These are phyloP conservation scores for Fusarium vanettenii DNA, from an alignment of 2,329 filamentous ascomycete species.

Conservation along the genomic window DNA sequence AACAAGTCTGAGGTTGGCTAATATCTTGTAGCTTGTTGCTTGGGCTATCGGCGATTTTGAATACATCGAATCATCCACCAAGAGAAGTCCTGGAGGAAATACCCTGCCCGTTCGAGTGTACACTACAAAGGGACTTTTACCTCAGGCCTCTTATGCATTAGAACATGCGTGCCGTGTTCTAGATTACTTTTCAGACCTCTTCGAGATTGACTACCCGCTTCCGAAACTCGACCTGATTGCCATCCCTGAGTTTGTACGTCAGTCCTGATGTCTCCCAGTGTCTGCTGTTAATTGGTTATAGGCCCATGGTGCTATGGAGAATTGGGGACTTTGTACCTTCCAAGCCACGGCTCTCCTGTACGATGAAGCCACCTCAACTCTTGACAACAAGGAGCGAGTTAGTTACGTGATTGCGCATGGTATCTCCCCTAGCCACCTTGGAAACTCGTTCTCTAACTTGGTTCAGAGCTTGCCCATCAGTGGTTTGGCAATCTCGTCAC, in stretches of 20 bases:
- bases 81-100: neutral
- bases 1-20: neutral
- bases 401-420: conserved; percentile 85
- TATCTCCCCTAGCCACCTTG: neutral
- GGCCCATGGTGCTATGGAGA: neutral
- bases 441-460: neutral
- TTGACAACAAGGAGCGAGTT: conserved; percentile 88
- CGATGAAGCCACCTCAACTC: conserved; percentile 89
- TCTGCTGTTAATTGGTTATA: neutral
- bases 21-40: neutral
- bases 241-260: conserved; percentile 72
- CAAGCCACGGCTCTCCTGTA: conserved; percentile 92
- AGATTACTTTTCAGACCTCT: conserved; percentile 95
- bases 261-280: neutral
- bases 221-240: conserved; percentile 91
- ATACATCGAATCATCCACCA: neutral
- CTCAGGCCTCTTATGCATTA: conserved; percentile 88
- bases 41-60: neutral
- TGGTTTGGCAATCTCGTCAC: conserved; percentile 96
- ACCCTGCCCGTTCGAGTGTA: neutral
- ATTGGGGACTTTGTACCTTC: conserved; percentile 64
- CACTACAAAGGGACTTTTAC: conserved; percentile 53
- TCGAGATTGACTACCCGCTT: conserved; percentile 89
- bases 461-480: conserved; percentile 84
- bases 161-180: conserved; percentile 92